These are phyloP conservation scores for Aphanomyces stellatus DNA, from an alignment of 352 stramenopile genomes.

Conservation along the genomic window DNA sequence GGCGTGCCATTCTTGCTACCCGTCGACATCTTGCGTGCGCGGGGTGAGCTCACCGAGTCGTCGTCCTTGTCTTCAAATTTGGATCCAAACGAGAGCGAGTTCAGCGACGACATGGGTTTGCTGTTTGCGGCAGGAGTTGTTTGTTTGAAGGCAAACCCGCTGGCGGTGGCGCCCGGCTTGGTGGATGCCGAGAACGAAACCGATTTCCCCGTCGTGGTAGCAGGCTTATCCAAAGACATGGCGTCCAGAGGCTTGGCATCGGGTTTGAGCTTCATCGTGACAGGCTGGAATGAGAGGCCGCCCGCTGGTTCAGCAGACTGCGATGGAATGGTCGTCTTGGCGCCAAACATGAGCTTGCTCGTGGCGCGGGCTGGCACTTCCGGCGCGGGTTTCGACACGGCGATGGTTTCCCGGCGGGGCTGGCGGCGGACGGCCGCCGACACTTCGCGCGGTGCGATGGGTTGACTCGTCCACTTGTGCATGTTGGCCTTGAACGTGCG, in stretches of 20 bases:
- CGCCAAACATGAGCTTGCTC: slow-evolving; percentile 8
- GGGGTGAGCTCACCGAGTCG: not conserved
- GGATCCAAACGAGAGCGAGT: not conserved
- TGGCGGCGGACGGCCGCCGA: not conserved
- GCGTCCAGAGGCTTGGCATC: not conserved
- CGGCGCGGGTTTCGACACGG: not conserved
- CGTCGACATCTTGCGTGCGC: slow-evolving; percentile 12
- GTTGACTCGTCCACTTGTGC: not conserved
- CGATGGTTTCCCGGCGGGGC: not conserved
- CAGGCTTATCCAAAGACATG: not conserved
- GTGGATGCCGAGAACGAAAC: slow-evolving; percentile 5
- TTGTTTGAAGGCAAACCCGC: too few species aligned
- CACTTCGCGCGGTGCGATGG: not conserved
- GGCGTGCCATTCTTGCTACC: not conserved
- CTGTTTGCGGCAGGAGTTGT: not conserved
- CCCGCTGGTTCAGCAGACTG: not conserved
- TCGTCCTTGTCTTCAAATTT: not conserved
- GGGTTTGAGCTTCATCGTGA: not conserved
- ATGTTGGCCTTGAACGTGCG: not conserved
- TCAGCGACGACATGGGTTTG: not conserved
- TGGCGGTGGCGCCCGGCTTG: not conserved
- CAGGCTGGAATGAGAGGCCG: not conserved
- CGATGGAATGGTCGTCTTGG: not conserved
- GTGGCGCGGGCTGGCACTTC: not conserved
- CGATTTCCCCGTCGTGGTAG: not conserved